Evolutionary conservation across 345 rosid genomes (phyloP), one percentile per base, ranked within the genome.

Genomic region (Gossypium thurberi): DNA sequence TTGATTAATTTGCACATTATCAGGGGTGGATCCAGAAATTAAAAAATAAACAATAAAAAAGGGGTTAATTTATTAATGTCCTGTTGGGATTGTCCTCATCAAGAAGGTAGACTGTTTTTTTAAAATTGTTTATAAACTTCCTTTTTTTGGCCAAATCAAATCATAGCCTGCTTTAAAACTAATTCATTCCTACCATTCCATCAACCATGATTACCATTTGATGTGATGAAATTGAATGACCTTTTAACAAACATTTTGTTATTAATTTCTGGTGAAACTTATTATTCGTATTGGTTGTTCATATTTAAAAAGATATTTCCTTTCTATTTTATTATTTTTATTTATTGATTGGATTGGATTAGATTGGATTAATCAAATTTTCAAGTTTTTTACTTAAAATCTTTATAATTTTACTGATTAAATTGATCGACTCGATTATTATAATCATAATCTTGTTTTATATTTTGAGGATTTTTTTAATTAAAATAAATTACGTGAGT

Each of bases 181-280:
- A 52, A 52, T 52, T 18, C 33, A 46, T 37, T 18, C 56, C 46
- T 51, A 52, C 56, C 40, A 10, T 18, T 20, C 50, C 48, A 40
- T 53, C 20, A 70, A 17, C 18, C 6, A 28, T 33, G 26, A 18
- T 28, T 69, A 48, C 40, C 7, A 4, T 13, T 28, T 69, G 60
- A 52, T 11, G 4, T 57, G 61, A 12, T 58, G 63, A 44, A 37
- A 53, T 10, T 2, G n/a, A 70, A 37, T 70, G 73, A 70, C 62
- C 48, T 1, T 11, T 70, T 25, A 70, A 51, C 73, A 53, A 70
- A 70, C 62, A 28, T 11, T 55, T 53, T 55, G 73, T 70, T 70
- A 70, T 40, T 53, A 13, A 3, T 55, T 55, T 70, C 62, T 40
- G 63, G 73, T 55, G 15, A 37, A 70, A 20, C 63, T 37, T 12